These are phyloP conservation scores for Phaeotremella fagi DNA, from an alignment of 768 basidiomycete species.

Conservation along the genomic window DNA sequence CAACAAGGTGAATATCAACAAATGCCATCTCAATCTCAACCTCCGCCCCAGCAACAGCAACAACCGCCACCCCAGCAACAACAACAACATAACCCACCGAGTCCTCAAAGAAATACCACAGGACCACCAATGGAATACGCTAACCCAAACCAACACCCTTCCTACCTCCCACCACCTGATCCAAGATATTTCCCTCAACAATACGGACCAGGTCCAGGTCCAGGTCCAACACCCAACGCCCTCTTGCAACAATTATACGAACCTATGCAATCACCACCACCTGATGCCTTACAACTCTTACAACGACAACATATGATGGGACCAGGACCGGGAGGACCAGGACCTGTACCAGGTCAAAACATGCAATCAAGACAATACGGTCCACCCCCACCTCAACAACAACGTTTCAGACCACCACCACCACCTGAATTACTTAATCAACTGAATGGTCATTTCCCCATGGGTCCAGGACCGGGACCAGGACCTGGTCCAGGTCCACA, in stretches of 20 bases:
- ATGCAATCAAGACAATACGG: no score
- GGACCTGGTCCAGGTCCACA: not conserved
- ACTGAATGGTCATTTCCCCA: no score
- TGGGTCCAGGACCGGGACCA: no score
- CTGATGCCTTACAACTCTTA: slow-evolving; percentile 18
- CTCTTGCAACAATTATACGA: slow-evolving; percentile 15
- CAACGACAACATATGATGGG: slow-evolving; percentile 10
- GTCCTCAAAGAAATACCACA: not conserved
- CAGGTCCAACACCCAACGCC: slow-evolving; percentile 9
- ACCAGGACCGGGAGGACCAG: not conserved
- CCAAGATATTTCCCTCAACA: not conserved
- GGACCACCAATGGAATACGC: not conserved
- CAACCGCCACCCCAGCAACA: not conserved
- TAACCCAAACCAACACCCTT: not conserved
- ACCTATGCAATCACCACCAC: not conserved
- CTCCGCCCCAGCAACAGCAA: not conserved
- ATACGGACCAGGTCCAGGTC: not conserved
- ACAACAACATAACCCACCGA: not conserved
- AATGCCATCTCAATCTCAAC: not conserved
- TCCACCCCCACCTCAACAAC: no score
- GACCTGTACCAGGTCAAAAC: no score
- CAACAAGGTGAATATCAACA: not conserved
- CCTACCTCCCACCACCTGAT: not conserved
- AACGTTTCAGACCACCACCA: no score
- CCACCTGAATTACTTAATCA: no score